Base-by-base conservation (phyloP, 352 stramenopile genomes). In the Pythium guiyangense region DNA sequence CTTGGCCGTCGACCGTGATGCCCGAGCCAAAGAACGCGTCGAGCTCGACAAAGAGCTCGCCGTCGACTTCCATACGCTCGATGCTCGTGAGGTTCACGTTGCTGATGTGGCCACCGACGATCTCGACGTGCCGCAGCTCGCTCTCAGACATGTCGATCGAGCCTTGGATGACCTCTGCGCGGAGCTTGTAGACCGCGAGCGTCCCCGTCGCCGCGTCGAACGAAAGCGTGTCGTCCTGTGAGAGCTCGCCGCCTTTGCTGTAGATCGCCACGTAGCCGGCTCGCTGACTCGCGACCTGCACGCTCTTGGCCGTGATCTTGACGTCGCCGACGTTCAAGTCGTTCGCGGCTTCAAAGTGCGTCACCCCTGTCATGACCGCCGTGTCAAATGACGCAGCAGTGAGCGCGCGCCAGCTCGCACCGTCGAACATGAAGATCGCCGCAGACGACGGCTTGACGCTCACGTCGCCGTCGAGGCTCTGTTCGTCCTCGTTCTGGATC, bases 1-100 rank as follows among this genome's bases (percentile, higher is more conserved):
- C 88, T 54, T 89, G 84, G 6, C 90, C 90, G 56, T 88, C 80
- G 15, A 97, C 87, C 6, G 74, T 92, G 61, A 97, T 79, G 11
- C 81, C 73, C 11, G 84, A 78, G 20, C 89, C 87, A 29, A 97
- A 82, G 63, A 86, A 95, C 15, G 85, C 78, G 43, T 92, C 81
- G 18, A 83, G 73, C 63, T 88, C 71, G 39, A 96, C 85, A 57
- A 92, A 90, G 27, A 96, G 70, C 64, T 90, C 89, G 17, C 81
- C 77, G 34, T 78, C 66, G 22, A 97, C 75, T 64, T 89, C 76
- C 35, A 93, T 68, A 55, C 79, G 75, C 49, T 79, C 71, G 46
- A 90, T 69, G 12, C 64, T 77, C 10, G 78, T 88, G 75, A 93
- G 76, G 52, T 90, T 90, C 54, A 90, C 78, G 55, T 74, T 79